Evolutionary conservation across 2,329 filamentous ascomycete species (phyloP).

Genomic region (Colletotrichum higginsianum): DNA sequence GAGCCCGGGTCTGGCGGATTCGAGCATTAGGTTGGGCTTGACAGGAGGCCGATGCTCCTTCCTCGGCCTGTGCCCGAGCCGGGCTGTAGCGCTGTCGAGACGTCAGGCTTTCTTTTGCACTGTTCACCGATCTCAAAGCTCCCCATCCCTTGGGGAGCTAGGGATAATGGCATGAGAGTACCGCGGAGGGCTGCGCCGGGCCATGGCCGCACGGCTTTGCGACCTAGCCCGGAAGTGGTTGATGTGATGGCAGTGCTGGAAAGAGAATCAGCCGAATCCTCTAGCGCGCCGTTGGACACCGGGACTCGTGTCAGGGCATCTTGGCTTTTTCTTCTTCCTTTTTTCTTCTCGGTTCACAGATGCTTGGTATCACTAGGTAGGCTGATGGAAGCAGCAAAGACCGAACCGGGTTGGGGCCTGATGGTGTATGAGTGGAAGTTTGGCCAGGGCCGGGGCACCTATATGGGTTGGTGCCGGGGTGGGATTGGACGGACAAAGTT

Average conservation of each 20-base stretch:
- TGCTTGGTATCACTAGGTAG: not conserved
- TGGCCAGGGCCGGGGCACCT: slow-evolving; percentile 23
- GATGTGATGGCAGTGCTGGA: slow-evolving; percentile 40
- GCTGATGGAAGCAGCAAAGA: not conserved
- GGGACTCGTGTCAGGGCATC: slow-evolving; percentile 27
- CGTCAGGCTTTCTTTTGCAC: slow-evolving; percentile 8
- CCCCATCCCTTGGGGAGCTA: not conserved
- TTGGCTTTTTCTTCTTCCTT: not conserved
- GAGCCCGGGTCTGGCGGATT: slow-evolving; percentile 24
- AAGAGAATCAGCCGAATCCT: slow-evolving; percentile 26
- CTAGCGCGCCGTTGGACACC: slow-evolving; percentile 14
- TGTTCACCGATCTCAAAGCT: slow-evolving; percentile 9
- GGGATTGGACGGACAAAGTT: slow-evolving; percentile 6
- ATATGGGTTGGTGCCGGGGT: slow-evolving; percentile 17
- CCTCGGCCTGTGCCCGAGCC: slow-evolving; percentile 24
- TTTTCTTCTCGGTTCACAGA: not conserved
- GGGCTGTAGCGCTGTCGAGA: slow-evolving; percentile 18
- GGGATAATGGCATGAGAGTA: not conserved
- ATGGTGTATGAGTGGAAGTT: not conserved
- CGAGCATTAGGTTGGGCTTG: slow-evolving; percentile 11
- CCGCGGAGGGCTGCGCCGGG: slow-evolving; percentile 7
- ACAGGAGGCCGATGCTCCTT: slow-evolving; percentile 7
- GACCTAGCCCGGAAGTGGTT: not conserved
- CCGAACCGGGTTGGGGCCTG: slow-evolving; percentile 5
- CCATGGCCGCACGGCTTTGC: not conserved